phyloP scores from a whole-genome alignment of 805 yeast genomes.

The Brettanomyces nanus region DNA sequence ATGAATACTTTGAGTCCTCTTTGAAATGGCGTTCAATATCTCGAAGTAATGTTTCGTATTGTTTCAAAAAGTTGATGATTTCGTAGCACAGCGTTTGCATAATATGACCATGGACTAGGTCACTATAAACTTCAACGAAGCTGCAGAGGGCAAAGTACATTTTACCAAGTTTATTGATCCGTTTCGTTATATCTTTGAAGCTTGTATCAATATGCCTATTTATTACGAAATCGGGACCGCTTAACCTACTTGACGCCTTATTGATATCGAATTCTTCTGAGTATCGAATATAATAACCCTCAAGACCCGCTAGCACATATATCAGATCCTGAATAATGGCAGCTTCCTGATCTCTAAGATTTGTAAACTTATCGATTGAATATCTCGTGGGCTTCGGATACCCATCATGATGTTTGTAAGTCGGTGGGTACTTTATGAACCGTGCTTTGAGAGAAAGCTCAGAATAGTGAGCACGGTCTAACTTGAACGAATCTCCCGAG shows the following conservation, averaged over 20 bases:
- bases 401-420: conserved; percentile 8
- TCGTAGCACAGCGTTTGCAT: conserved; percentile 65
- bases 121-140: conserved; percentile 55
- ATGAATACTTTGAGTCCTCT: conserved; percentile 42
- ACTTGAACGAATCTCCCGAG: no score
- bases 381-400: conserved; percentile 17
- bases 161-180: conserved; percentile 55
- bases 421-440: conserved; percentile 15
- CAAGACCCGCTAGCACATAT: conserved; percentile 59
- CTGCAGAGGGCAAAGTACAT: conserved; percentile 48
- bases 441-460: conserved; percentile 12
- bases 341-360: conserved; percentile 59
- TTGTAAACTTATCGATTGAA: conserved; percentile 39
- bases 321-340: conserved; percentile 63
- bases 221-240: conserved; percentile 71
- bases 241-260: conserved; percentile 31
- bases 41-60: conserved; percentile 26
- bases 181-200: conserved; percentile 58
- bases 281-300: conserved; percentile 71
- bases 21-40: conserved; percentile 48
- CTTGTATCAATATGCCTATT: conserved; percentile 68
- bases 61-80: conserved; percentile 37
- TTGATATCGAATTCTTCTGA: conserved; percentile 50
- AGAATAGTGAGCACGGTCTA: no score
- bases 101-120: conserved; percentile 54